Conservation (phyloP, 208 protist genomes). For the Trypanosomatidae sp. region DNA sequence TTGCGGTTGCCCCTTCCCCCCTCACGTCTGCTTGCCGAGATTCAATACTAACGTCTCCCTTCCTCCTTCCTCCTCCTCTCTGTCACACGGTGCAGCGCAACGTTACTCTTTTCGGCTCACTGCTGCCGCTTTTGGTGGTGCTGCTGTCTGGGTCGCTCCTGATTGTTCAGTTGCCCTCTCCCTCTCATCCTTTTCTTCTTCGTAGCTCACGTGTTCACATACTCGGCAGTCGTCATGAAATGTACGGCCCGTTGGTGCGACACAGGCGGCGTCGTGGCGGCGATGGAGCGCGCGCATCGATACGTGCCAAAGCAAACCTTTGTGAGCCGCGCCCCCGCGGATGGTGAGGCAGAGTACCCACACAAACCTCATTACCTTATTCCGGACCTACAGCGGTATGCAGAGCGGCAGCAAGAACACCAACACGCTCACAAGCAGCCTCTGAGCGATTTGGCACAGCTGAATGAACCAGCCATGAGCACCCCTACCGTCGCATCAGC, state of each 20-base stretch:
- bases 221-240: conserved; percentile 6
- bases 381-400: conserved; percentile 11
- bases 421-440: not conserved
- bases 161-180: not conserved
- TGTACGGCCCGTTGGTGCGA: not conserved
- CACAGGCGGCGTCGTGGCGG: not conserved
- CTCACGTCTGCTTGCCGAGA: not conserved
- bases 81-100: not conserved
- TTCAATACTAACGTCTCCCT: not conserved
- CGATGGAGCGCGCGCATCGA: conserved; percentile 13
- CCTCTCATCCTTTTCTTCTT: conserved; percentile 1
- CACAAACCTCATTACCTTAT: conserved; percentile 11
- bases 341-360: not conserved
- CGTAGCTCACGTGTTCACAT: conserved; percentile 1
- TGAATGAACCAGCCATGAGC: not conserved
- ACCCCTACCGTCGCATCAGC: not conserved
- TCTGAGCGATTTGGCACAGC: not conserved
- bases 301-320: conserved; percentile 11
- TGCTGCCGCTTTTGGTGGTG: not conserved
- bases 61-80: not conserved
- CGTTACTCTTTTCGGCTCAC: not conserved
- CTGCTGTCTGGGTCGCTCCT: not conserved
- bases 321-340: not conserved
- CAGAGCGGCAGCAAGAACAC: conserved; percentile 9
- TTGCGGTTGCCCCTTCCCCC: not conserved